Percentiles rank a stretch among this genome's conserved stretches.
phyloP scores from a whole-genome alignment of 2,329 filamentous ascomycete genomes.

The Exophiala sideris region DNA sequence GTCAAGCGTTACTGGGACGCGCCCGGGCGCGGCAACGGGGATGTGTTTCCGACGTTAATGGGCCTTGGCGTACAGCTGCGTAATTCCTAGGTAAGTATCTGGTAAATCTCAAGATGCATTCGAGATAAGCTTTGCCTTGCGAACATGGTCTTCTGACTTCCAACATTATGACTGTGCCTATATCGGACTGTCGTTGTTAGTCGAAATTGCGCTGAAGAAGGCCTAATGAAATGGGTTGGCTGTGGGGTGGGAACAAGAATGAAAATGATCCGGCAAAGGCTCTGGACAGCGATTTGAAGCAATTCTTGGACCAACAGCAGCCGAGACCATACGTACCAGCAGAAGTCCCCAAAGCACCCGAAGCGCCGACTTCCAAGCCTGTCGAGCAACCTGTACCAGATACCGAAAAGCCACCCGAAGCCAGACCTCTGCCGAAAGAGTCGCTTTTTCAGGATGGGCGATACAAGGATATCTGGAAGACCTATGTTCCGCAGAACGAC shows the following conservation, averaged over 20 bases:
- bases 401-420: conserved; percentile 28
- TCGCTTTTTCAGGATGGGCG: conserved; percentile 67
- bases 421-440: conserved; percentile 35
- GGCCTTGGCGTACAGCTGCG: conserved; percentile 1
- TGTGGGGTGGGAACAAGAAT: conserved; percentile 53
- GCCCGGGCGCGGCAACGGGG: not conserved
- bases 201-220: not conserved
- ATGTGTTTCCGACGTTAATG: not conserved
- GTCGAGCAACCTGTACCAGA: conserved; percentile 24
- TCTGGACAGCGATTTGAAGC: conserved; percentile 77
- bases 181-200: not conserved
- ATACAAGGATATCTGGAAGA: conserved; percentile 89
- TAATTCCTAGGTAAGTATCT: not conserved
- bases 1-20: not conserved
- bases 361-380: conserved; percentile 24
- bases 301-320: conserved; percentile 80
- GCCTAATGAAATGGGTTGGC: conserved; percentile 56
- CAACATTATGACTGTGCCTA: not conserved
- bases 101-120: not conserved
- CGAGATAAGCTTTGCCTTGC: not conserved
- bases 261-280: conserved; percentile 65
- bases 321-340: conserved; percentile 63
- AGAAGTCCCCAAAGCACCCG: conserved; percentile 15
- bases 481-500: conserved; percentile 70
- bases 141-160: not conserved